A percentile compares a stretch with the other conserved stretches of the same genome.
Conservation (phyloP, 1,284 basidiomycete genomes). For the Cutaneotrichosporon sp. region DNA sequence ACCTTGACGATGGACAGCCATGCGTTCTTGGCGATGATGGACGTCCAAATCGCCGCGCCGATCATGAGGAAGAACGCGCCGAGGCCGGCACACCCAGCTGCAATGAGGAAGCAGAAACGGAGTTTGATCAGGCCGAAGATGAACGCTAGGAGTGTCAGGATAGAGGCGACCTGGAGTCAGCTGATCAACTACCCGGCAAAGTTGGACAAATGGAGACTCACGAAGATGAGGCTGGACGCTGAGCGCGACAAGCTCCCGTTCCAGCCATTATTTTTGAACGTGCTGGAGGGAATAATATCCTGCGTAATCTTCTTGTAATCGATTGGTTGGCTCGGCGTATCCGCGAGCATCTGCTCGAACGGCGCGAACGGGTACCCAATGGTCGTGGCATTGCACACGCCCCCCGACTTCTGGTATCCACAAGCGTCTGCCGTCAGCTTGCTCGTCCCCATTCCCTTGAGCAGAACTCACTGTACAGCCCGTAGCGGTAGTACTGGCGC, state of each 20-base stretch:
- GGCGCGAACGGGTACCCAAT: conserved; percentile 49
- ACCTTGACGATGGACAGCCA: conserved; percentile 43
- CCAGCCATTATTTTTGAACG: conserved; percentile 41
- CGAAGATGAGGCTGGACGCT: conserved; percentile 48
- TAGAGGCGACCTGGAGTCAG: conserved; percentile 32
- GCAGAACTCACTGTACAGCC: conserved; percentile 44
- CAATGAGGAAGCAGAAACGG: conserved; percentile 48
- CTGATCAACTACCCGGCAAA: neutral
- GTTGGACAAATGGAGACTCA: neutral
- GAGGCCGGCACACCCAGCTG: conserved; percentile 41
- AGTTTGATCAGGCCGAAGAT: conserved; percentile 48
- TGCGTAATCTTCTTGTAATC: conserved; percentile 32
- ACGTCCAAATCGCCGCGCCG: conserved; percentile 52
- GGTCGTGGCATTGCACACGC: conserved; percentile 48
- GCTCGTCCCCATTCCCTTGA: neutral
- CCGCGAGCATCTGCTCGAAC: conserved; percentile 42
- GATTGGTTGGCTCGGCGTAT: conserved; percentile 41
- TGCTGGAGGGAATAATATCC: conserved; percentile 35
- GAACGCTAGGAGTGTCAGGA: conserved; percentile 39
- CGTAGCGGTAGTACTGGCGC: conserved; percentile 50
- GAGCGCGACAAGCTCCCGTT: conserved; percentile 40
- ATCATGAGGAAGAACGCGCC: conserved; percentile 40
- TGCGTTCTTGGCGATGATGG: conserved; percentile 46
- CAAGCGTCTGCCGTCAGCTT: conserved; percentile 36
- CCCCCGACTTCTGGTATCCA: conserved; percentile 43